Evolutionary conservation across 306 rosid genomes (phyloP).

Genomic region (Castanea sativa): DNA sequence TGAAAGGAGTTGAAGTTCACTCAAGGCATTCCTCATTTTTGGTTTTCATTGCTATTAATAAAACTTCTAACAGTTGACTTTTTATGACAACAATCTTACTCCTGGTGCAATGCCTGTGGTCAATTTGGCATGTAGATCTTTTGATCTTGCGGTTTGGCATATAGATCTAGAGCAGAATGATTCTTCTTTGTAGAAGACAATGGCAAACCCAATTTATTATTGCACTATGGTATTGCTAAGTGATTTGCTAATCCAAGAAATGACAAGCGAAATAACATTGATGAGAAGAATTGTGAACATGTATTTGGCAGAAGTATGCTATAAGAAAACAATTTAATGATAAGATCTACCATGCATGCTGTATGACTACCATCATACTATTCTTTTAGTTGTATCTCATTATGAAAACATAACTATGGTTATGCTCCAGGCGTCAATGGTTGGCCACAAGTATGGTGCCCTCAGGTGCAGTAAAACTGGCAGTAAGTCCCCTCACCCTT

Average conservation of each 20-base stretch:
- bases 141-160: conserved; percentile 1
- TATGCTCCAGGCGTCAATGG: conserved; percentile 81
- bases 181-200: neutral
- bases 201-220: neutral
- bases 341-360: neutral
- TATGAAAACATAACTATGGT: neutral
- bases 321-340: neutral
- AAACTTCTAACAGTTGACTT: neutral
- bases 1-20: neutral
- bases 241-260: neutral
- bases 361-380: neutral
- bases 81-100: neutral
- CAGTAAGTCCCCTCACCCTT: conserved; percentile 49
- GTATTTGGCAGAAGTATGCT: neutral
- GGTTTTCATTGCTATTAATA: neutral
- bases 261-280: neutral
- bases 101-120: neutral
- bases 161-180: conserved; percentile 5
- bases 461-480: conserved; percentile 96
- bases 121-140: conserved; percentile 1
- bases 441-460: conserved; percentile 93
- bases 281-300: neutral
- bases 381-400: neutral
- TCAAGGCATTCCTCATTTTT: neutral
- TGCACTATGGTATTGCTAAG: neutral